These are phyloP conservation scores for Neoarthrinium moseri DNA, from an alignment of 2,329 filamentous ascomycete genomes.

Conservation along the genomic window DNA sequence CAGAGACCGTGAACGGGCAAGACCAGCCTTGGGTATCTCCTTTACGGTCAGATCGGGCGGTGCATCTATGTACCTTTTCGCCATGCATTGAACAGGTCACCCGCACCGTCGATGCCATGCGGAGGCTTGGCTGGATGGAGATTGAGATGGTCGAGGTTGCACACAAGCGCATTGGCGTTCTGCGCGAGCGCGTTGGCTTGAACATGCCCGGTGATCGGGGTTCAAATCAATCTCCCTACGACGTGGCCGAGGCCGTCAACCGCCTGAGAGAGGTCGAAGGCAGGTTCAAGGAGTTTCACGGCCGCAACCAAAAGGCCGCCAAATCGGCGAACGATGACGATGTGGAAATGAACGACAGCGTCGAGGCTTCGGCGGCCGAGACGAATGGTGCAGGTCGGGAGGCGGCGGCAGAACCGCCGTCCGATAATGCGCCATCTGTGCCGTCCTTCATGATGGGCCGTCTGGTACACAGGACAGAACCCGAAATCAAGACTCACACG, in stretches of 20 bases:
- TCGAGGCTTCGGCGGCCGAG: conserved; percentile 24
- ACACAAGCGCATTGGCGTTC: conserved; percentile 76
- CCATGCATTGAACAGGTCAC: conserved; percentile 97
- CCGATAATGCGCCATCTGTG: conserved; percentile 20
- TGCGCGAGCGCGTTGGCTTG: conserved; percentile 76
- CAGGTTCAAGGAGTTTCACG: conserved; percentile 64
- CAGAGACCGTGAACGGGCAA: conserved; percentile 13
- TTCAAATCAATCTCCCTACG: conserved; percentile 66
- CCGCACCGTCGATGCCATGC: conserved; percentile 76
- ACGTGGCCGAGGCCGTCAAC: conserved; percentile 75
- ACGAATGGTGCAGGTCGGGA: conserved; percentile 28
- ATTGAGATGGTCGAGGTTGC: conserved; percentile 92
- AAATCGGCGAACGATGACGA: conserved; percentile 33
- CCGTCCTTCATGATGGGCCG: conserved; percentile 74
- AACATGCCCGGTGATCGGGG: conserved; percentile 65
- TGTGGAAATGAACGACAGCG: conserved; percentile 39
- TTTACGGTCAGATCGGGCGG: conserved; percentile 69
- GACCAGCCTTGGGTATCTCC: conserved; percentile 51
- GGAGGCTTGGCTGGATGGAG: conserved; percentile 81
- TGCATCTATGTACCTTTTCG: conserved; percentile 89
- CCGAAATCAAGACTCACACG: conserved; percentile 92
- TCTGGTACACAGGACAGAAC: conserved; percentile 77
- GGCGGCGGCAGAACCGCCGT: conserved; percentile 22
- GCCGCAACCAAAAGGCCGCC: conserved; percentile 25
- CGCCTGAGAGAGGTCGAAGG: conserved; percentile 73